These are phyloP conservation scores for Musa troglodytarum DNA, from an alignment of 176 grass and related monocot genomes.

Conservation along the genomic window DNA sequence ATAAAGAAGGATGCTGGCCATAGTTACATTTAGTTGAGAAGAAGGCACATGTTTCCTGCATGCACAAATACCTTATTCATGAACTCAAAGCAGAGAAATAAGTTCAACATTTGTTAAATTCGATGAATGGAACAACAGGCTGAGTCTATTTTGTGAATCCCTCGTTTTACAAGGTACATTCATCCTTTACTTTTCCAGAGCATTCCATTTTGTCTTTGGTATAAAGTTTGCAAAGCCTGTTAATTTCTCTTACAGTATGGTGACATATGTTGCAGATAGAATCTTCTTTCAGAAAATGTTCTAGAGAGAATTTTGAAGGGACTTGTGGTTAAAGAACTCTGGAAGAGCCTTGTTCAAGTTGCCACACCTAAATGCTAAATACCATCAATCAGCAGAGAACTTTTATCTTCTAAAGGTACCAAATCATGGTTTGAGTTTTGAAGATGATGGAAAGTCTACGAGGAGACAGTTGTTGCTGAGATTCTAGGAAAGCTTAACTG, in stretches of 20 bases:
- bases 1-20: constrained; percentile 39
- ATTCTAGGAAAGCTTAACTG: background rate
- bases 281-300: background rate
- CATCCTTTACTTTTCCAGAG: background rate
- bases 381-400: background rate
- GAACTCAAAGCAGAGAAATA: background rate
- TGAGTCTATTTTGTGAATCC: background rate
- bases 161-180: background rate
- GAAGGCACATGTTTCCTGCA: constrained; percentile 2
- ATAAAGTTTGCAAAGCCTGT: background rate
- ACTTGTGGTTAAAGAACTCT: background rate
- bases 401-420: background rate
- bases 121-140: background rate
- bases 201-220: background rate
- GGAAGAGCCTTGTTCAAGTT: background rate
- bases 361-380: background rate
- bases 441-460: background rate
- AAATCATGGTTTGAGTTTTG: background rate
- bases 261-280: background rate
- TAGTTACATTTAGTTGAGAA: constrained; percentile 30
- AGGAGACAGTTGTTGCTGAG: background rate
- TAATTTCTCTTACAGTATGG: background rate
- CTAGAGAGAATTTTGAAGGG: background rate
- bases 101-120: background rate
- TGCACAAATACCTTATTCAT: background rate